A percentile compares a stretch with the other conserved stretches of the same genome.
Evolutionary conservation across 139 green algal genomes (phyloP).

Genomic region (Dunaliella sp.): DNA sequence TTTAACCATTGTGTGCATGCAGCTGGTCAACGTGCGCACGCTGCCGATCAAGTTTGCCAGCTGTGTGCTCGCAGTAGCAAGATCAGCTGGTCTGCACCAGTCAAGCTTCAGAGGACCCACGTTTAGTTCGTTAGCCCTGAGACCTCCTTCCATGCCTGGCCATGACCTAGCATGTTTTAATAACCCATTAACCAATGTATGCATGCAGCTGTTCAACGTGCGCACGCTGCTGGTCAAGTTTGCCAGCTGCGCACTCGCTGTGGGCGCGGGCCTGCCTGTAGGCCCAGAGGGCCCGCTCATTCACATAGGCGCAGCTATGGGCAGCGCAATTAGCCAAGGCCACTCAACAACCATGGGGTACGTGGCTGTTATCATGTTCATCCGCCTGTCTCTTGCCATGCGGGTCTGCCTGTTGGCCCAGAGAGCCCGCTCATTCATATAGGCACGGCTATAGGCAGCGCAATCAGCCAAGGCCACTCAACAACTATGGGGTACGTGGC

Average conservation of each 20-base stretch:
- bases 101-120: too few species aligned
- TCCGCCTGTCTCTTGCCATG: not conserved
- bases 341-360: slow-evolving; percentile 76
- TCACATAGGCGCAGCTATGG: slow-evolving; percentile 79
- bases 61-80: slow-evolving; percentile 66
- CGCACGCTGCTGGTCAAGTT: slow-evolving; percentile 83
- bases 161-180: not conserved
- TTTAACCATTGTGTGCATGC: slow-evolving; percentile 7
- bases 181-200: not conserved
- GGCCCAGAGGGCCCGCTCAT: slow-evolving; percentile 88
- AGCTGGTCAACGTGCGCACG: slow-evolving; percentile 82
- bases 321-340: slow-evolving; percentile 63
- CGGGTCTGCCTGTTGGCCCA: not conserved
- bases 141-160: not conserved
- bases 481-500: slow-evolving; percentile 60
- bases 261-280: slow-evolving; percentile 77
- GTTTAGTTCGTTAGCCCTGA: too few species aligned
- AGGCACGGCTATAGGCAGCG: slow-evolving; percentile 46
- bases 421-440: slow-evolving; percentile 66
- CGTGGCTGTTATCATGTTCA: not conserved
- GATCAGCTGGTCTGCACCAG: too few species aligned
- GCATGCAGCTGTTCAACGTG: slow-evolving; percentile 83
- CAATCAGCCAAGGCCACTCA: slow-evolving; percentile 71
- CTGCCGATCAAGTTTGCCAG: slow-evolving; percentile 80
- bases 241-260: slow-evolving; percentile 64